Conservation (phyloP, 2,329 filamentous ascomycete species). For the Trichoderma koningiopsis region DNA sequence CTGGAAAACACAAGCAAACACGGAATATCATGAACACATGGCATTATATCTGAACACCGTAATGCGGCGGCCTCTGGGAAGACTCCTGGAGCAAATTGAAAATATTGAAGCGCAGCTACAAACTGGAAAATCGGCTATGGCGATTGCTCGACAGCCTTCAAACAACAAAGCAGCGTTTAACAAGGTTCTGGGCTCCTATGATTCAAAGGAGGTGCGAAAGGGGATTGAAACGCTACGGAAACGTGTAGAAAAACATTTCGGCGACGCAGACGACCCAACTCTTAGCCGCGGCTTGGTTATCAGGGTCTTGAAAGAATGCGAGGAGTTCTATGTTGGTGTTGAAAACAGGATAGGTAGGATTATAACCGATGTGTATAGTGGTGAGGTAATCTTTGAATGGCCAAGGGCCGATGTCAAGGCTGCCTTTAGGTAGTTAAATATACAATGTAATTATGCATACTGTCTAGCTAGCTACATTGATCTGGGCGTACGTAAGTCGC, state of each 20-base stretch:
- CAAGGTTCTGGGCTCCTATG: conserved; percentile 79
- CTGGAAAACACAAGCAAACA: conserved; percentile 76
- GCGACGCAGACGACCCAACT: conserved; percentile 76
- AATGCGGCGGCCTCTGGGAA: conserved; percentile 84
- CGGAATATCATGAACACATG: conserved; percentile 86
- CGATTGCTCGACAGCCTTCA: conserved; percentile 77
- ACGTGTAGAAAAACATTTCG: conserved; percentile 96
- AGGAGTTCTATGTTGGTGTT: conserved; percentile 63
- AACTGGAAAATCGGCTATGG: conserved; percentile 58
- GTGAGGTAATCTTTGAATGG: conserved; percentile 67
- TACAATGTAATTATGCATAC: not conserved
- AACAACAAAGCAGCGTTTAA: conserved; percentile 83
- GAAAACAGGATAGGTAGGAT: conserved; percentile 62
- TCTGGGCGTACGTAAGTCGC: not conserved
- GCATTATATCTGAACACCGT: conserved; percentile 83
- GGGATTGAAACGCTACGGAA: conserved; percentile 89
- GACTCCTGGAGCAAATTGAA: conserved; percentile 88
- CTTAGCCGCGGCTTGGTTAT: conserved; percentile 61
- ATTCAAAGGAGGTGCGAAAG: conserved; percentile 81
- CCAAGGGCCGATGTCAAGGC: conserved; percentile 63
- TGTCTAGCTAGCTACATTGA: not conserved
- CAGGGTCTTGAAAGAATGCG: conserved; percentile 62
- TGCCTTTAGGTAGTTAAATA: conserved; percentile 50
- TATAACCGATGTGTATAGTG: conserved; percentile 64
- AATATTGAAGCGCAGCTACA: conserved; percentile 76